Base-by-base conservation (phyloP, 1,284 basidiomycete genomes). In the Volvariella surrecta region DNA sequence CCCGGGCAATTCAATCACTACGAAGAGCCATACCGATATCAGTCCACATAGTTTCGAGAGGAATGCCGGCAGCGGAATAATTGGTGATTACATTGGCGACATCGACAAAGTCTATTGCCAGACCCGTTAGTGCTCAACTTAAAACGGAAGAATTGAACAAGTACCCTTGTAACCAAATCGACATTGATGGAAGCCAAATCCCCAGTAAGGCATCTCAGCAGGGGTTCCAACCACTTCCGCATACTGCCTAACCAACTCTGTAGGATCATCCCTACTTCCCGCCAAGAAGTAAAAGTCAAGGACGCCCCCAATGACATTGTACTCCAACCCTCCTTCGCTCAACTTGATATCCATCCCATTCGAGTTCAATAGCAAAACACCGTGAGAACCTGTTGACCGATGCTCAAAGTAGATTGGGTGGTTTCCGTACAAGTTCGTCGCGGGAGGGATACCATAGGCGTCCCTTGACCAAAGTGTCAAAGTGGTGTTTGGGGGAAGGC, bases 311-410 rank as follows among this genome's bases (percentile, higher is more conserved):
- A 86, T 78, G 19, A 74, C 68, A 50, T 83, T 81, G 57, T 84
- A 87, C 59, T 87, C 81, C 43, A 87, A 56, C 4, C 72, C 63
- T 3, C 61, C 61, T 21, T 72, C 68, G 8, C 68, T 70, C 44
- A 85, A 62, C 54, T 83, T 81, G 63, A 86, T 66, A 51, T 87
- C 83, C 77, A 85, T 82, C 0, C 83, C 83, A 50, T 82, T 77
- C 4, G 80, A 78, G 56, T 76, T 84, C 32, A 81, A 64, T 2
- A 86, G 56, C 52, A 85, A 74, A 32, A 84, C 81, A 13, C 73
- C 81, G 58, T 84, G 81, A 0, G 80, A 79, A 4, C 79, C 79
- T 1, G 73, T 74, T 2, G 62, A 58, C 34, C 79, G 71, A 49
- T 83, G 78, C 51, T 85, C 81, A 43, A 78, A 73, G 60, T 84